Evolutionary conservation across 768 basidiomycete genomes (phyloP).

Genomic region (Phanerochaete sordida): DNA sequence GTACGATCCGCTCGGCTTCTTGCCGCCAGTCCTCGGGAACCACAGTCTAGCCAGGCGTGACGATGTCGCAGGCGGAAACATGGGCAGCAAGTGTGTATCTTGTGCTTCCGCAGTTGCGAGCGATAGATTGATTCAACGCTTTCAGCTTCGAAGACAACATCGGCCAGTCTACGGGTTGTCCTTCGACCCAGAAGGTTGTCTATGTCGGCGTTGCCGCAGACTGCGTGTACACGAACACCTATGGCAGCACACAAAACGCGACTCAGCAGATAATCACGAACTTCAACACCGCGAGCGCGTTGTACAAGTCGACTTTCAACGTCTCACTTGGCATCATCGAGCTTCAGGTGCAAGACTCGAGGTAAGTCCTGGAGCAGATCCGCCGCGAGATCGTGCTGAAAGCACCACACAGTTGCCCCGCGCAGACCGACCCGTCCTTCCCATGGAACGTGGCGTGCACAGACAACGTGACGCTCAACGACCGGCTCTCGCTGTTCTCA

Average conservation of each 20-base stretch:
- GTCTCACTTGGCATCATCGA: slow-evolving; percentile 82
- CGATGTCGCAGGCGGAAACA: slow-evolving; percentile 50
- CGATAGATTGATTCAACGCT: neutral
- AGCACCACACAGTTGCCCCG: slow-evolving; percentile 52
- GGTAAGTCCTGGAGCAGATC: slow-evolving; percentile 30
- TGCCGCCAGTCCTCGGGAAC: slow-evolving; percentile 25
- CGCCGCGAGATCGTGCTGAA: neutral
- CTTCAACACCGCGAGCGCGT: slow-evolving; percentile 73
- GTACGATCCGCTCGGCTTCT: slow-evolving; percentile 36
- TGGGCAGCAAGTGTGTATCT: slow-evolving; percentile 51
- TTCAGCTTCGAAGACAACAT: slow-evolving; percentile 66
- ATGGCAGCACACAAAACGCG: slow-evolving; percentile 62
- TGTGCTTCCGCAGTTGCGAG: neutral
- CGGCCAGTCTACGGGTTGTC: slow-evolving; percentile 69
- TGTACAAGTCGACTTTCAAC: slow-evolving; percentile 83
- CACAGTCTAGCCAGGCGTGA: slow-evolving; percentile 41
- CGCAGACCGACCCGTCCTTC: slow-evolving; percentile 40
- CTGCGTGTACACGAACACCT: slow-evolving; percentile 69
- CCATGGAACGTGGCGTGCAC: slow-evolving; percentile 80
- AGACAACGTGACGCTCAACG: slow-evolving; percentile 51
- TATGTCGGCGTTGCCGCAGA: slow-evolving; percentile 90
- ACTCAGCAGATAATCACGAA: slow-evolving; percentile 71
- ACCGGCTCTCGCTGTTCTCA: slow-evolving; percentile 74
- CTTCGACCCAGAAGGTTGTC: slow-evolving; percentile 65
- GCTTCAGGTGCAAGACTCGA: slow-evolving; percentile 63